These are phyloP conservation scores for Adansonia rubrostipa DNA, from an alignment of 441 rosid species.

Conservation along the genomic window DNA sequence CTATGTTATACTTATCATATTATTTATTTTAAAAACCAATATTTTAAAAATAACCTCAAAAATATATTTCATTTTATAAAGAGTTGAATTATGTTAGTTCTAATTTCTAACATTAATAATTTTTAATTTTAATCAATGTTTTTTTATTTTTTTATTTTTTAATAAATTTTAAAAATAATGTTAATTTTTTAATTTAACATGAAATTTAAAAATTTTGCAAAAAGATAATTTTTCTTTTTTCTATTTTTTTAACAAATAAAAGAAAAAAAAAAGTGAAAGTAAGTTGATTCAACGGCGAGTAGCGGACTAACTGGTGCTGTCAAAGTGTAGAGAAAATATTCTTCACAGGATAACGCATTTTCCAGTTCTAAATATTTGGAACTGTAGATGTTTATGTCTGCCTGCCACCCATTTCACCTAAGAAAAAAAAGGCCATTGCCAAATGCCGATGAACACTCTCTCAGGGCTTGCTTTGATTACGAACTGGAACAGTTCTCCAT, in stretches of 20 bases:
- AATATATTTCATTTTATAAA: no score
- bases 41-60: no score
- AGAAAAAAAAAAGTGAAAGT: background rate
- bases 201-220: no score
- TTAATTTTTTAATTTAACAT: no score
- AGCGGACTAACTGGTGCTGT: background rate
- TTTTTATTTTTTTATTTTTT: no score
- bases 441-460: constrained; percentile 51
- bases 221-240: no score
- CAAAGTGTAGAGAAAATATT: background rate
- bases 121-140: no score
- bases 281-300: background rate
- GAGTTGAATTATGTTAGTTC: no score
- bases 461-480: constrained; percentile 54
- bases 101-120: no score
- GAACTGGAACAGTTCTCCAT: constrained; percentile 33
- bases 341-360: constrained; percentile 3
- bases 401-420: background rate
- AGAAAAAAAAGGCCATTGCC: background rate
- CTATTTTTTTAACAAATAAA: background rate
- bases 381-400: background rate
- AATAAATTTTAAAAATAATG: no score
- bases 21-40: no score
- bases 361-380: background rate
- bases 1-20: no score